phyloP scores from a whole-genome alignment of 768 basidiomycete genomes.

The Naganishia vaughanmartiniae region DNA sequence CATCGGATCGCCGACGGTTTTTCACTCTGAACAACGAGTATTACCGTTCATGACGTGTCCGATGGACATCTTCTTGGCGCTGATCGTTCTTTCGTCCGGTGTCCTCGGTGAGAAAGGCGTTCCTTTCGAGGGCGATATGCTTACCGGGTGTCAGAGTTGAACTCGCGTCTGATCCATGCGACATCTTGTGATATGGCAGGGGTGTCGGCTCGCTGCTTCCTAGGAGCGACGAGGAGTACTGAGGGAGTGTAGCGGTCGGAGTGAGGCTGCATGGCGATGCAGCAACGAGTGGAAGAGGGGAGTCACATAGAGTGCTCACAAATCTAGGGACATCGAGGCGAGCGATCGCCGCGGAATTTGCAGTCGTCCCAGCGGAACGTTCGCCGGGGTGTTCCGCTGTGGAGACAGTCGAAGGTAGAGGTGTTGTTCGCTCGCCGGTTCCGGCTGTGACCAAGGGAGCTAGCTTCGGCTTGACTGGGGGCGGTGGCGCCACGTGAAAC shows the following conservation, averaged over 20 bases:
- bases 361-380: background rate
- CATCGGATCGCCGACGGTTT: background rate
- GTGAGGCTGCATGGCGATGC: constrained; percentile 5
- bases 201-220: constrained; percentile 1
- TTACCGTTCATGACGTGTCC: background rate
- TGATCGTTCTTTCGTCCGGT: background rate
- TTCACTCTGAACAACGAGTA: background rate
- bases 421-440: background rate
- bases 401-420: background rate
- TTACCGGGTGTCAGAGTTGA: constrained; percentile 4
- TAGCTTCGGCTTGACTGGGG: background rate
- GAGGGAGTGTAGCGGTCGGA: constrained; percentile 1
- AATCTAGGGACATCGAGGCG: background rate
- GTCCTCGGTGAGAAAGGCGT: background rate
- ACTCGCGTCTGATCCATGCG: constrained; percentile 3
- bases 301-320: background rate
- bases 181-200: background rate
- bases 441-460: background rate
- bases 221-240: background rate
- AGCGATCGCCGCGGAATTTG: background rate
- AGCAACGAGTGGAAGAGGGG: background rate
- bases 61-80: background rate
- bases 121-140: background rate
- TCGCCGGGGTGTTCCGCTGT: background rate
- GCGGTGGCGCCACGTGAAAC: background rate